Evolutionary conservation across 208 protist species (phyloP).

Genomic region (Leishmania aethiopica): DNA sequence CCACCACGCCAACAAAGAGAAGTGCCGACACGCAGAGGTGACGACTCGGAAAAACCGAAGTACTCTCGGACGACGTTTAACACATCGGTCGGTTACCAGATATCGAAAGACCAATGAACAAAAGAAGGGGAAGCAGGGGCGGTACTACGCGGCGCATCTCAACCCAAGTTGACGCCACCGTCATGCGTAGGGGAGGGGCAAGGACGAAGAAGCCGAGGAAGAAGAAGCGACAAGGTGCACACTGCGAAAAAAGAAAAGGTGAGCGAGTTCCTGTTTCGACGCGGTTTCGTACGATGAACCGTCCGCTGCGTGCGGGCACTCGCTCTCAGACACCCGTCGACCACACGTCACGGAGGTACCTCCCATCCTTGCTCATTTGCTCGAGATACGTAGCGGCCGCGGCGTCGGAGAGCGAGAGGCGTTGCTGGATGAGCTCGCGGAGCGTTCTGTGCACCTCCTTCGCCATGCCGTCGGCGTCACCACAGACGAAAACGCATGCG

Average conservation of each 20-base stretch:
- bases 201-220: neutral
- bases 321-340: neutral
- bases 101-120: neutral
- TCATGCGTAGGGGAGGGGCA: neutral
- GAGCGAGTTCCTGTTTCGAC: too few species aligned
- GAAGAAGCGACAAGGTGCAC: neutral
- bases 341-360: slow-evolving; percentile 61
- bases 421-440: slow-evolving; percentile 45
- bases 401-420: slow-evolving; percentile 20
- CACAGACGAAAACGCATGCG: slow-evolving; percentile 67
- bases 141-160: neutral
- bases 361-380: slow-evolving; percentile 33
- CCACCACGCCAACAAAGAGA: neutral
- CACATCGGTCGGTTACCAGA: neutral
- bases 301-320: neutral
- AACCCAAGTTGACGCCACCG: neutral
- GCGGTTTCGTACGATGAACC: neutral
- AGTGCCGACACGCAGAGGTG: too few species aligned
- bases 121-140: neutral
- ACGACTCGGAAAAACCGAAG: neutral
- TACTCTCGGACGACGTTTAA: neutral
- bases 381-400: slow-evolving; percentile 37
- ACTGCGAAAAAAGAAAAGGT: neutral
- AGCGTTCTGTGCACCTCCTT: slow-evolving; percentile 57
- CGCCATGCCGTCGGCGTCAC: slow-evolving; percentile 70